Base-by-base conservation (phyloP, 2,329 filamentous ascomycete genomes). In the Cladobotryum protrusum region DNA sequence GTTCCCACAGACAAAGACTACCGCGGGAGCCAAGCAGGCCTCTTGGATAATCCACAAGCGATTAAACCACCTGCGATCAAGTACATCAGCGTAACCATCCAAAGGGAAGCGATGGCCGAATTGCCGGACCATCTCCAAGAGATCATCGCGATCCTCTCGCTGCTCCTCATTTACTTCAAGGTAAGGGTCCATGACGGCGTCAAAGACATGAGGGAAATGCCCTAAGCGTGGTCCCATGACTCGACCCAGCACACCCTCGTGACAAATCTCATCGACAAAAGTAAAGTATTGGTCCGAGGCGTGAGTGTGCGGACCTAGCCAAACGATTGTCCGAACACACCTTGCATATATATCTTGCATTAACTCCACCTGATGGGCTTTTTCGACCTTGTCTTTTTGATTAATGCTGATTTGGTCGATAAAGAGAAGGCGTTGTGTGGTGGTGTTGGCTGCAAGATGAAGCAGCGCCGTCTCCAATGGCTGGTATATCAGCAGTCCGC, bases 11-110 rank as follows among this genome's bases (percentile, higher is more conserved):
- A 61, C 45, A 5, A 68, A 54, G 6, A 59, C 15, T 1, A 61
- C 56, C 1, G 34, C 24, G 0, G 56, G 51, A 3, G 63, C 57
- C 3, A 68, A 52, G 2, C 59, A 62, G 1, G 59, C 59, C 41
- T 68, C 67, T 52, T 68, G 66, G 6, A 69, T 63, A 3, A 58
- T 61, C 67, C 67, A 70, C 1, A 68, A 52, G 5, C 67, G 64
- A 18, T 48, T 55, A 48, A 63, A 61, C 66, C 66, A 68, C 1
- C 49, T 7, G 4, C 64, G 56, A 12, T 55, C 47, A 24, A 68
- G 53, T 2, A 67, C 53, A 20, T 64, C 63, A 1, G 52, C 43
- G n/a, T 59, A 51, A 6, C 60, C 62, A 3, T 55, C 47, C 1
- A 65, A 36, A 3, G 65, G 64, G 36, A 59, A 67, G 3, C 15